Percentiles rank a stretch among this genome's conserved stretches.
These are phyloP conservation scores for Raddia distichophylla DNA, from an alignment of 176 grass and related monocot species.

Conservation along the genomic window DNA sequence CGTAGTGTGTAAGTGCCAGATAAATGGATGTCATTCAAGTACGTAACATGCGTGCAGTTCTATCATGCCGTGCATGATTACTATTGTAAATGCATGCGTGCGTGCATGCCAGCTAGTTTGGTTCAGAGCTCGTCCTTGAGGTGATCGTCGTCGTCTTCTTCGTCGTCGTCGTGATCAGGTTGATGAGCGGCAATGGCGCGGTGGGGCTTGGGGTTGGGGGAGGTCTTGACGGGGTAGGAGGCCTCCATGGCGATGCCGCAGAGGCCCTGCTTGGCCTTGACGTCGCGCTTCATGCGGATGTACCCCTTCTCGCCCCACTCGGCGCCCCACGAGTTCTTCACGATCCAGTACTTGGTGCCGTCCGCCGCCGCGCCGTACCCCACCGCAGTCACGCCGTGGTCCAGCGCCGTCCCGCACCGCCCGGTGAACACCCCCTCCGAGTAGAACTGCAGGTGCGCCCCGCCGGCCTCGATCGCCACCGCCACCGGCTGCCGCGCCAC, in stretches of 20 bases:
- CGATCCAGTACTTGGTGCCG: slow-evolving; percentile 67
- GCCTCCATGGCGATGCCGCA: slow-evolving; percentile 63
- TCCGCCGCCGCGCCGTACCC: slow-evolving; percentile 47
- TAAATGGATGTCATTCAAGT: too few relatives aligned
- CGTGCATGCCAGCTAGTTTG: not conserved
- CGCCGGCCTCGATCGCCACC: slow-evolving; percentile 60
- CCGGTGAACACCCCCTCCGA: slow-evolving; percentile 56
- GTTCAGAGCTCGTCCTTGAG: slow-evolving; percentile 34
- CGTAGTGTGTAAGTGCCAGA: too few relatives aligned
- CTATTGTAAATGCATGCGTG: too few relatives aligned
- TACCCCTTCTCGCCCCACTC: slow-evolving; percentile 67
- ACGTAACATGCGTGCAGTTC: too few relatives aligned
- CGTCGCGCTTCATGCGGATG: slow-evolving; percentile 58
- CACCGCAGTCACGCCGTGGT: slow-evolving; percentile 59
- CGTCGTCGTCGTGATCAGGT: too few relatives aligned
- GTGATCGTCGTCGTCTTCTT: not conserved
- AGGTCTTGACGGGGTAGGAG: slow-evolving; percentile 56
- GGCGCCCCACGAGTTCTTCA: slow-evolving; percentile 65
- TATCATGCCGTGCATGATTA: too few relatives aligned
- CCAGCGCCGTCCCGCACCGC: slow-evolving; percentile 44
- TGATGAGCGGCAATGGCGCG: not conserved
- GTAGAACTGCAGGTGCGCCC: slow-evolving; percentile 65
- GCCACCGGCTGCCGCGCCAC: slow-evolving; percentile 63
- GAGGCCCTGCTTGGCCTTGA: slow-evolving; percentile 36
- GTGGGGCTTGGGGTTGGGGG: slow-evolving; percentile 34